Conservation (phyloP, 352 stramenopile species). For the Thraustochytrium sp. region DNA sequence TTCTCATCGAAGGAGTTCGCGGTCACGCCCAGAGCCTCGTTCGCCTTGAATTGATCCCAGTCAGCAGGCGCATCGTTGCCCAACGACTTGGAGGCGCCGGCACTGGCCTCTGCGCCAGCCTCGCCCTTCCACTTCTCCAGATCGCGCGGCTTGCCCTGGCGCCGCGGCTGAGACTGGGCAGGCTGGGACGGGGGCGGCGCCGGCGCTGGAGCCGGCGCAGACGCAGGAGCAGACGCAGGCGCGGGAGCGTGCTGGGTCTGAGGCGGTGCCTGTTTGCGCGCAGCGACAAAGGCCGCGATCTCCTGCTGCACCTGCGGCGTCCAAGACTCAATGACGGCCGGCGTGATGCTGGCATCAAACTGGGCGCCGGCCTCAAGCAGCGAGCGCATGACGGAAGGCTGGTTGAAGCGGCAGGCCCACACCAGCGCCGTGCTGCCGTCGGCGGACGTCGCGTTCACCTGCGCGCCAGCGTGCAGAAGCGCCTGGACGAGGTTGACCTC, state of each 20-base stretch:
- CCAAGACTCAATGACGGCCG: background rate
- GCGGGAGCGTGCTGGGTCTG: too few species aligned
- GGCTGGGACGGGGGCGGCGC: background rate
- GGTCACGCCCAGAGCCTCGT: constrained; percentile 9
- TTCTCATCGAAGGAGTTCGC: constrained; percentile 20
- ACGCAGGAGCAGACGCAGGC: too few species aligned
- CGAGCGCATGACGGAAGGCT: background rate
- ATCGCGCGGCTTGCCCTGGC: background rate
- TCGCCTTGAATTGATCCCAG: constrained; percentile 38
- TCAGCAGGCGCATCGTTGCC: background rate
- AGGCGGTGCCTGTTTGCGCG: background rate
- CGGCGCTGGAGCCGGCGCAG: too few species aligned
- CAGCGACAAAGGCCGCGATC: background rate
- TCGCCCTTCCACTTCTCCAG: constrained; percentile 17
- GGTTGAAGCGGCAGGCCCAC: constrained; percentile 22
- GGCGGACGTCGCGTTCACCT: background rate
- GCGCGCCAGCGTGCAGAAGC: background rate
- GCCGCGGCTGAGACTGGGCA: background rate
- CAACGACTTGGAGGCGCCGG: background rate
- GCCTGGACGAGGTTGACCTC: constrained; percentile 1
- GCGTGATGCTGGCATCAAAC: constrained; percentile 1
- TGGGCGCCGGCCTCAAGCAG: background rate
- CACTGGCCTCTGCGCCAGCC: background rate
- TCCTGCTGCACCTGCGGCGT: background rate
- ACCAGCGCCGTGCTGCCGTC: constrained; percentile 1